These are phyloP conservation scores for Isoetes taiwanensis DNA, from an alignment of 75 land plant species.

Conservation along the genomic window DNA sequence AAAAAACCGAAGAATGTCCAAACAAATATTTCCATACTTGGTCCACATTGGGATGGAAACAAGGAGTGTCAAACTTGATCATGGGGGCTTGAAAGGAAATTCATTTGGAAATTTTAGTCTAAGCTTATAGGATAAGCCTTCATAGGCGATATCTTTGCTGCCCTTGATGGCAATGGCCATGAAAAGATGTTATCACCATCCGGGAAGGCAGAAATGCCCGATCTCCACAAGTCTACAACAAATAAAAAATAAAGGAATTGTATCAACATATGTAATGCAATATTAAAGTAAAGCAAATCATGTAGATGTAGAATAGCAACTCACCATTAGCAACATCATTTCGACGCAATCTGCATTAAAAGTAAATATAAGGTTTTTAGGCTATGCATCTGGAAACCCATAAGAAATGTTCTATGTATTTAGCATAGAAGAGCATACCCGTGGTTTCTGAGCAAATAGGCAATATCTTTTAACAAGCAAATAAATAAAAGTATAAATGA, in stretches of 20 bases:
- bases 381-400: constrained; percentile 59
- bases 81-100: not conserved
- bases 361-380: not conserved
- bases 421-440: no score
- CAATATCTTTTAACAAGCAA: no score
- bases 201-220: constrained; percentile 1
- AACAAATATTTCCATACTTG: constrained; percentile 5
- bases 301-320: no score
- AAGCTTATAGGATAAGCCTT: not conserved
- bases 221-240: constrained; percentile 6
- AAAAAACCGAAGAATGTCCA: not conserved
- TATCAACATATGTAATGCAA: no score
- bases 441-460: no score
- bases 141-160: not conserved
- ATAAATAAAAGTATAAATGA: no score
- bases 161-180: not conserved
- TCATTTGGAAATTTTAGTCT: not conserved
- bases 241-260: no score
- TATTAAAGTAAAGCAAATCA: no score
- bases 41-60: constrained; percentile 9
- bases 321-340: no score
- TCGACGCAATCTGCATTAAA: no score
- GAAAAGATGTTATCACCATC: constrained; percentile 6
- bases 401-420: no score
- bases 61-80: not conserved